A percentile compares a stretch with the other conserved stretches of the same genome.
Conservation (phyloP, 305 asterid species). For the Fraxinus latifolia region DNA sequence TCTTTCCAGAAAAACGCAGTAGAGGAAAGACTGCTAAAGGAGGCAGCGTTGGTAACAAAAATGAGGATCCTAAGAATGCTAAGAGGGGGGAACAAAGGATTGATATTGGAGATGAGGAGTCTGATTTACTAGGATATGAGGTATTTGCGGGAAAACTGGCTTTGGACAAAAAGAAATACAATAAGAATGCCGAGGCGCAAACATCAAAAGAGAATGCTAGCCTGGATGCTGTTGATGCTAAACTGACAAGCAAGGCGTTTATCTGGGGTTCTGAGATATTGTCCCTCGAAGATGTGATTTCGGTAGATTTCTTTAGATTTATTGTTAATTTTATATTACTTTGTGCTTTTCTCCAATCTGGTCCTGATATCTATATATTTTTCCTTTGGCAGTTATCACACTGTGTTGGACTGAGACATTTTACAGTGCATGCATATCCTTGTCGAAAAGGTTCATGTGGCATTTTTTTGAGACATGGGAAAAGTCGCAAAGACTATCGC, state of each 20-base stretch:
- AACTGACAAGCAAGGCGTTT: constrained; percentile 85
- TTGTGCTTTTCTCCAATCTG: constrained; percentile 21
- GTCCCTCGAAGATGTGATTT: constrained; percentile 70
- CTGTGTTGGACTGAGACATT: constrained; percentile 82
- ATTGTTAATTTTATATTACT: constrained; percentile 7
- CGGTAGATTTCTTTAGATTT: constrained; percentile 49
- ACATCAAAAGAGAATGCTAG: constrained; percentile 45
- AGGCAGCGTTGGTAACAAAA: constrained; percentile 36
- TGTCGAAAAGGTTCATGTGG: constrained; percentile 49
- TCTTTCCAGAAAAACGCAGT: constrained; percentile 82
- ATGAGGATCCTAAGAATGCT: constrained; percentile 44
- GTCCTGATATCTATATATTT: constrained; percentile 2
- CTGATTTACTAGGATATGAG: constrained; percentile 83
- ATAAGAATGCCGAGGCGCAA: constrained; percentile 47
- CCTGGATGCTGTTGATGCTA: constrained; percentile 66
- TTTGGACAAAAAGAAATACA: constrained; percentile 49
- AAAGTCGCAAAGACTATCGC: constrained; percentile 71
- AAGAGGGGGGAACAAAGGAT: constrained; percentile 69
- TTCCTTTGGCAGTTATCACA: constrained; percentile 69
- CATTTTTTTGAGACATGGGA: constrained; percentile 55
- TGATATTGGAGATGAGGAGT: constrained; percentile 86
- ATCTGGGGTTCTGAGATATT: constrained; percentile 74
- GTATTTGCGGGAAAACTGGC: constrained; percentile 76
- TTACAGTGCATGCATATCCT: constrained; percentile 90
- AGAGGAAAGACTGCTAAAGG: constrained; percentile 54